Conservation (phyloP, 768 basidiomycete genomes). For the Pisolithus microcarpus region DNA sequence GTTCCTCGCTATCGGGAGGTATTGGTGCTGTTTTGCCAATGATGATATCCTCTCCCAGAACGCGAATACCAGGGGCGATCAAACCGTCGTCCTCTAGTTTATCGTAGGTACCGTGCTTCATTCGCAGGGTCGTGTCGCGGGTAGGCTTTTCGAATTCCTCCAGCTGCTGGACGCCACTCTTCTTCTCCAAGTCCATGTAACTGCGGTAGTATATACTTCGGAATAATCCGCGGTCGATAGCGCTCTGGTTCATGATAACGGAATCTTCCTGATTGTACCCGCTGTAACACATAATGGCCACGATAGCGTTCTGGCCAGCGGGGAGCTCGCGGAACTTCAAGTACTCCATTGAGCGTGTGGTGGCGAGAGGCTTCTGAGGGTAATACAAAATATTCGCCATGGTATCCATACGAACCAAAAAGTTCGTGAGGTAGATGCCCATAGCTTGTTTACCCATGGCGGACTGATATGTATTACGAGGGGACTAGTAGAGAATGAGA, state of each 20-base stretch:
- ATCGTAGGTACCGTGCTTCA: slow-evolving; percentile 99
- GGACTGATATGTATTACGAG: slow-evolving; percentile 99
- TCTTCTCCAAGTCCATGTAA: slow-evolving; percentile 98
- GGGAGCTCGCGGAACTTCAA: slow-evolving; percentile 97
- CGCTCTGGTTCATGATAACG: slow-evolving; percentile 99
- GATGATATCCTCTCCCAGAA: slow-evolving; percentile 95
- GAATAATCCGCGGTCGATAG: slow-evolving; percentile 97
- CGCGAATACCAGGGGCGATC: slow-evolving; percentile 92
- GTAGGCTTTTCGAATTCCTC: slow-evolving; percentile 98
- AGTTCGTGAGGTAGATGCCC: slow-evolving; percentile 98
- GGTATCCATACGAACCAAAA: slow-evolving; percentile 98
- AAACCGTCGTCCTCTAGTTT: slow-evolving; percentile 96
- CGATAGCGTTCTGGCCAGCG: slow-evolving; percentile 98
- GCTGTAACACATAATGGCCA: slow-evolving; percentile 97
- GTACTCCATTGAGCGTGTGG: slow-evolving; percentile 99
- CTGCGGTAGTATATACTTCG: slow-evolving; percentile 97
- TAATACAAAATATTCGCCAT: slow-evolving; percentile 99
- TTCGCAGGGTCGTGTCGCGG: slow-evolving; percentile 84
- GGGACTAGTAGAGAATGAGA: slow-evolving; percentile 53
- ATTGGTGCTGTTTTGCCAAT: slow-evolving; percentile 99
- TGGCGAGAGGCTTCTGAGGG: slow-evolving; percentile 97
- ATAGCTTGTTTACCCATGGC: slow-evolving; percentile 99
- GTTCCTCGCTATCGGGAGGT: slow-evolving; percentile 92
- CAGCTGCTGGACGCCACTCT: slow-evolving; percentile 81
- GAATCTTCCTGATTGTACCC: slow-evolving; percentile 99